phyloP scores from a whole-genome alignment of 495 filamentous ascomycete genomes.

The Bombardia bombarda region DNA sequence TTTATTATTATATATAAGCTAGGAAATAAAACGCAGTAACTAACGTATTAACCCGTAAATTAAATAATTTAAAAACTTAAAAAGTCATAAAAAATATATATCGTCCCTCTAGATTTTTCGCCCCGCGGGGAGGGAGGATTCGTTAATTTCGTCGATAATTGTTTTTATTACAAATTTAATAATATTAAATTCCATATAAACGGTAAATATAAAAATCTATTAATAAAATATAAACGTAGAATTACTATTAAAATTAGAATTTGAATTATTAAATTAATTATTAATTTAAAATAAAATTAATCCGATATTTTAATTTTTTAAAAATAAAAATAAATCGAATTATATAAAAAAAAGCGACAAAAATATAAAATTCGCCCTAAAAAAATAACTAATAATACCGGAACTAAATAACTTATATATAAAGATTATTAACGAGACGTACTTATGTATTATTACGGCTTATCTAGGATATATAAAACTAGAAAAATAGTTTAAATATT shows the following conservation, averaged over 20 bases:
- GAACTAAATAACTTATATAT: neutral
- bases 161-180: neutral
- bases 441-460: neutral
- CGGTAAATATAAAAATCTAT: neutral
- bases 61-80: neutral
- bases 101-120: neutral
- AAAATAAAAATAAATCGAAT: no score
- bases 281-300: neutral
- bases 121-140: no score
- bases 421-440: neutral
- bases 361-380: no score
- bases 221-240: neutral
- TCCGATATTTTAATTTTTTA: neutral
- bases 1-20: neutral
- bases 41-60: neutral
- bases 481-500: neutral
- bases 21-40: neutral
- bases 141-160: neutral
- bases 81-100: no score
- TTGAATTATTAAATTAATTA: neutral
- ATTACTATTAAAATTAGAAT: neutral
- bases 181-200: neutral
- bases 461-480: neutral
- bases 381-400: no score
- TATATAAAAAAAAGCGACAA: no score